A percentile compares a stretch with the other conserved stretches of the same genome.
These are phyloP conservation scores for Protomyces arabidopsidicola DNA, from an alignment of 1,139 yeast genomes.

Conservation along the genomic window DNA sequence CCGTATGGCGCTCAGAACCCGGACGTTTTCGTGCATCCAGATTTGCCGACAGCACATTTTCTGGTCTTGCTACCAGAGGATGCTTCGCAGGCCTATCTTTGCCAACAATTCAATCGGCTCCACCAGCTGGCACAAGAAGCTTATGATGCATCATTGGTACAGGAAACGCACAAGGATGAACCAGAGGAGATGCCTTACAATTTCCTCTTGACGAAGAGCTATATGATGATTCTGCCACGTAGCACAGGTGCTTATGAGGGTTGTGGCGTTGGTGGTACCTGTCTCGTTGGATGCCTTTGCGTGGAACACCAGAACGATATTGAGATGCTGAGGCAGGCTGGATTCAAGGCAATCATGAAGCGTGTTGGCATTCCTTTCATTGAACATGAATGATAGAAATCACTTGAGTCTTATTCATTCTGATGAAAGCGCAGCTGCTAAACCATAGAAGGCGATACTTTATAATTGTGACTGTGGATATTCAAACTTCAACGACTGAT, in stretches of 20 bases:
- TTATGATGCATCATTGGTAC: background rate
- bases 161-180: background rate
- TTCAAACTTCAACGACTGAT: background rate
- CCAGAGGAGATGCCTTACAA: constrained; percentile 15
- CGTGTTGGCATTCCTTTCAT: background rate
- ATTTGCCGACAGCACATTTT: background rate
- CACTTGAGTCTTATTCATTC: too few relatives aligned
- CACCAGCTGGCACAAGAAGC: constrained; percentile 9
- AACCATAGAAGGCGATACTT: background rate
- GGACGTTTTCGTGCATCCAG: background rate
- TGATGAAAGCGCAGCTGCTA: background rate
- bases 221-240: constrained; percentile 20
- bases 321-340: background rate
- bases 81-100: background rate
- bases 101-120: background rate
- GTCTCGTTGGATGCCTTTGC: constrained; percentile 10
- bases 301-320: background rate
- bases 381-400: background rate
- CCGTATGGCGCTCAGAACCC: background rate
- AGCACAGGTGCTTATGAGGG: constrained; percentile 16
- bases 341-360: background rate
- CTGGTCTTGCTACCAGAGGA: background rate
- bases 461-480: background rate
- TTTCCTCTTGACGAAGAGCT: constrained; percentile 16
- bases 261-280: constrained; percentile 22